A percentile compares a stretch with the other conserved stretches of the same genome.
phyloP scores from a whole-genome alignment of 2,329 filamentous ascomycete species.

The Botryotinia globosa region DNA sequence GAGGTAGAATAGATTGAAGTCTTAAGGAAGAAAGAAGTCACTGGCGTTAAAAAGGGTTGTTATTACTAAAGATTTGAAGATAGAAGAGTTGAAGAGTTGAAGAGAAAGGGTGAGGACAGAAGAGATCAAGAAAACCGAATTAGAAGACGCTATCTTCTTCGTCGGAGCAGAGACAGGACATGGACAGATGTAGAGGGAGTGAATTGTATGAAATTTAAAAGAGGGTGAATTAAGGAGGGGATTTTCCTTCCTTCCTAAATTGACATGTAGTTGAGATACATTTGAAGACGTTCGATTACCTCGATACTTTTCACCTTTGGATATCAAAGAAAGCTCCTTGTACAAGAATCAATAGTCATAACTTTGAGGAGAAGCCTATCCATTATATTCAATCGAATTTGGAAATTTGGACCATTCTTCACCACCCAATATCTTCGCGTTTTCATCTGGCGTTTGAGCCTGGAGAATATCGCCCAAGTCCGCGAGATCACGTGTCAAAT shows the following conservation, averaged over 20 bases:
- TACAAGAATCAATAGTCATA: background rate
- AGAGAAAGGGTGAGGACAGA: conserved; percentile 2
- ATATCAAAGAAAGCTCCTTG: background rate
- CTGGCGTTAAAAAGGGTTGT: background rate
- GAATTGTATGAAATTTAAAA: background rate
- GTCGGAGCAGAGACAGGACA: background rate
- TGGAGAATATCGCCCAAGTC: background rate
- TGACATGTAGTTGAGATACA: conserved; percentile 1
- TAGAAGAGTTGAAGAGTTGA: background rate
- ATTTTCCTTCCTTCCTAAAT: background rate
- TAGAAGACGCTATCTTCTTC: conserved; percentile 5
- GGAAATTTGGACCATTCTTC: background rate
- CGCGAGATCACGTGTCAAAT: background rate
- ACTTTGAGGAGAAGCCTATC: background rate
- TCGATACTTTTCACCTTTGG: background rate
- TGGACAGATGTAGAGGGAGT: background rate
- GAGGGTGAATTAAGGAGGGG: background rate
- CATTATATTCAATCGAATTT: background rate
- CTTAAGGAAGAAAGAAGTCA: background rate
- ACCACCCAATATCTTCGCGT: background rate
- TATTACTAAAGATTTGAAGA: background rate
- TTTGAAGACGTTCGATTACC: background rate
- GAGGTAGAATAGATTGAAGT: background rate
- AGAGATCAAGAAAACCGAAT: background rate
- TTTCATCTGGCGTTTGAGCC: background rate